A percentile compares a stretch with the other conserved stretches of the same genome.
Conservation (phyloP, 202 grass and related monocot species). For the Carex arenaria region DNA sequence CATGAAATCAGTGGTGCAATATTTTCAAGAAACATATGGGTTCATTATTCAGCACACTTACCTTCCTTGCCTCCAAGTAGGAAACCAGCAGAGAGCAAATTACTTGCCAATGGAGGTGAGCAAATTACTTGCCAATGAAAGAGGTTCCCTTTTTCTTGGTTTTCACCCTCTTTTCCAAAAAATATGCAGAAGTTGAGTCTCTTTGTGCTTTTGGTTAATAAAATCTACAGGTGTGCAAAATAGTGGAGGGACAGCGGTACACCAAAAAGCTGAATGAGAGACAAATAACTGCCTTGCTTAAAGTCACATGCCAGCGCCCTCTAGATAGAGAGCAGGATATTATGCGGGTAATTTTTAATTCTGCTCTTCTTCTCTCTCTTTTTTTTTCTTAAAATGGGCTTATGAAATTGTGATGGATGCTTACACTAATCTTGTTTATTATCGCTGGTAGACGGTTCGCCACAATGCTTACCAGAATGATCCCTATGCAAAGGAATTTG, state of each 20-base stretch:
- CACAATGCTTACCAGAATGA: constrained; percentile 79
- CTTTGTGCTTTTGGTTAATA: background rate
- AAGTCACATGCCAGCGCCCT: constrained; percentile 75
- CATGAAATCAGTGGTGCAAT: constrained; percentile 83
- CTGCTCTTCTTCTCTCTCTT: background rate
- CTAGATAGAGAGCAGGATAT: constrained; percentile 74
- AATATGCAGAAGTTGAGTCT: background rate
- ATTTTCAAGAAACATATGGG: constrained; percentile 95
- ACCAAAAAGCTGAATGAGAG: constrained; percentile 75
- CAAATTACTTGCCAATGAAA: background rate
- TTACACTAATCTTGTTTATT: constrained; percentile 12
- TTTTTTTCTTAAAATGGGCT: background rate
- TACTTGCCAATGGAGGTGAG: constrained; percentile 94
- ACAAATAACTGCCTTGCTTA: constrained; percentile 87
- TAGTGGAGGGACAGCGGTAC: constrained; percentile 84
- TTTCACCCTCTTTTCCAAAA: background rate
- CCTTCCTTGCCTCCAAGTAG: constrained; percentile 81
- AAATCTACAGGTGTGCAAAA: constrained; percentile 66
- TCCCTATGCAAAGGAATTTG: constrained; percentile 81
- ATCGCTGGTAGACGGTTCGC: constrained; percentile 48
- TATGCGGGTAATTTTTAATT: constrained; percentile 41
- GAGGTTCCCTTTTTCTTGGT: background rate
- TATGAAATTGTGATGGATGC: background rate
- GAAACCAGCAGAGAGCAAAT: constrained; percentile 75
- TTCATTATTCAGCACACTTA: constrained; percentile 78